These are phyloP conservation scores for Stromatinia cepivora DNA, from an alignment of 2,329 filamentous ascomycete species.

Conservation along the genomic window DNA sequence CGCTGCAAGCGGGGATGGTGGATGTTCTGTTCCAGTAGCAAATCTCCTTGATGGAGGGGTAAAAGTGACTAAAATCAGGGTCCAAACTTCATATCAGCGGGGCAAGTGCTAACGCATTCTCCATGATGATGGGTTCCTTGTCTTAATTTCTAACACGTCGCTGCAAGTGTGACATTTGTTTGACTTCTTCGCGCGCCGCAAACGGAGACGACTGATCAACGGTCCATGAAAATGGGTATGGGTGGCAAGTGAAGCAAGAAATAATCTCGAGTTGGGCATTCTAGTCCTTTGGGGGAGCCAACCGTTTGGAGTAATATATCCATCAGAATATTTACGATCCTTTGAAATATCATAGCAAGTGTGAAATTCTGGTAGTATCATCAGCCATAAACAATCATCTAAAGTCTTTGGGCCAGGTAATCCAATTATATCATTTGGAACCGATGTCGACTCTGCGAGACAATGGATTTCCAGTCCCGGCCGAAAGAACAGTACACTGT, in stretches of 20 bases:
- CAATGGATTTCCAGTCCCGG: too few species aligned
- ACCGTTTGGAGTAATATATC: not conserved
- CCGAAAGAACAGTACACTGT: not conserved
- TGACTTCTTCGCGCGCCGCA: not conserved
- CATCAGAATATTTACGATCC: not conserved
- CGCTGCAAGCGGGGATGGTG: not conserved
- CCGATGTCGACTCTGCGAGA: too few species aligned
- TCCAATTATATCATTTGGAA: too few species aligned
- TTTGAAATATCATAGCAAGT: not conserved
- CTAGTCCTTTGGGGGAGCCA: too few species aligned
- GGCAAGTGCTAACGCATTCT: not conserved
- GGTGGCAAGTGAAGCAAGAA: not conserved
- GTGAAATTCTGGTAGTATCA: too few species aligned
- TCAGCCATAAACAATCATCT: too few species aligned
- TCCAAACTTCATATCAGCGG: not conserved
- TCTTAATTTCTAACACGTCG: not conserved
- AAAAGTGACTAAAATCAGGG: not conserved
- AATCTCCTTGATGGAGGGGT: not conserved
- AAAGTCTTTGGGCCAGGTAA: too few species aligned
- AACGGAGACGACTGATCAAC: too few species aligned
- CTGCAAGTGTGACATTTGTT: not conserved
- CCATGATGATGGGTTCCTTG: not conserved
- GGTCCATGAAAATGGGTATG: not conserved
- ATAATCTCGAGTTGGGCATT: not conserved
- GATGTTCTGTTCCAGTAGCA: not conserved